Conservation (phyloP, 2,329 filamentous ascomycete genomes). For the Nemania sp. region DNA sequence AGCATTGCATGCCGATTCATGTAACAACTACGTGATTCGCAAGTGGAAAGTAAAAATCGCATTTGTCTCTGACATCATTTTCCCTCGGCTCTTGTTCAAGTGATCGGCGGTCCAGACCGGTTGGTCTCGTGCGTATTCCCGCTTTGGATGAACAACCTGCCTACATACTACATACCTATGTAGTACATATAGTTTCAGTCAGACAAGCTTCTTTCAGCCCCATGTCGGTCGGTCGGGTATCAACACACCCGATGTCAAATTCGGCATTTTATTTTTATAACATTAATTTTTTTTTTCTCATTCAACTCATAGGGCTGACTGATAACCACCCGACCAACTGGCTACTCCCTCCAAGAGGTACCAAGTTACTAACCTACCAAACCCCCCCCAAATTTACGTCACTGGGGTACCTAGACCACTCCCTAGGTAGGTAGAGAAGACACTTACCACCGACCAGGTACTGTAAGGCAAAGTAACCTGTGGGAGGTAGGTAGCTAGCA, state of each 20-base stretch:
- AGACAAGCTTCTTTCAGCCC: slow-evolving; percentile 34
- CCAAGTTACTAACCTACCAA: slow-evolving; percentile 16
- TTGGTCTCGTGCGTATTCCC: background rate
- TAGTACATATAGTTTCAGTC: background rate
- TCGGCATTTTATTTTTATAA: slow-evolving; percentile 26
- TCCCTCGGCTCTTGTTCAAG: background rate
- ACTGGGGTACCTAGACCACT: slow-evolving; percentile 15
- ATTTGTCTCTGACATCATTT: slow-evolving; percentile 3
- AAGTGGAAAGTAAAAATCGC: slow-evolving; percentile 3
- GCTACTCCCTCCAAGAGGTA: slow-evolving; percentile 23
- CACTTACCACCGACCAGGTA: background rate
- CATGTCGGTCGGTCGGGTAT: slow-evolving; percentile 33
- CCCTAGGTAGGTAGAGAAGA: background rate
- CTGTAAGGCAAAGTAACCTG: background rate
- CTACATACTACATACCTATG: too few relatives aligned
- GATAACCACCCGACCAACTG: background rate
- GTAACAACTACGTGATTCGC: background rate
- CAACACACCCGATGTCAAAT: slow-evolving; percentile 24
- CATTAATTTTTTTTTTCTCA: background rate
- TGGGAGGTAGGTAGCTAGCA: background rate
- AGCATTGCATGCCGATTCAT: slow-evolving; percentile 23
- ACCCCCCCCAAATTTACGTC: slow-evolving; percentile 30
- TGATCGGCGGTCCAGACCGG: too few relatives aligned
- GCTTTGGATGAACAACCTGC: too few relatives aligned
- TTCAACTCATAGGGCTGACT: slow-evolving; percentile 35